phyloP scores from a whole-genome alignment of 2,329 filamentous ascomycete genomes.

The Rutstroemia sp. region DNA sequence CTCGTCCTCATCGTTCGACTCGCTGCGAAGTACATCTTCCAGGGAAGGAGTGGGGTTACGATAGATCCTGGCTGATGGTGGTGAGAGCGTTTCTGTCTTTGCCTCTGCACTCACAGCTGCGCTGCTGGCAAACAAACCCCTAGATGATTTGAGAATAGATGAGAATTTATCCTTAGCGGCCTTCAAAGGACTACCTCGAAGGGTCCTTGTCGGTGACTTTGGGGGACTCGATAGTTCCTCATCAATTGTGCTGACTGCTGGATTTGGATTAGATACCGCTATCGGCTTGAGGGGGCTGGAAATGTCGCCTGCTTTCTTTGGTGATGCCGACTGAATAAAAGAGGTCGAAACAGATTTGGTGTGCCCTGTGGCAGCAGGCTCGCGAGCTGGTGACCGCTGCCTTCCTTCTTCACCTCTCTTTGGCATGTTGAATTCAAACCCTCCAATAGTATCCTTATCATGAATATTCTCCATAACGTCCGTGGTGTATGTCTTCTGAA shows the following conservation, averaged over 20 bases:
- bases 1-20: constrained; percentile 27
- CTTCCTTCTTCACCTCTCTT: constrained; percentile 34
- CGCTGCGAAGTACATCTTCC: constrained; percentile 32
- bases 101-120: constrained; percentile 56
- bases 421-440: constrained; percentile 39
- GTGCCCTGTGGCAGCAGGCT: constrained; percentile 35
- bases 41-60: constrained; percentile 40
- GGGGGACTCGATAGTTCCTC: constrained; percentile 24
- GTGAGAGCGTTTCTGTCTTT: constrained; percentile 50
- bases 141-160: constrained; percentile 82
- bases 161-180: constrained; percentile 90
- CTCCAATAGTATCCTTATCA: constrained; percentile 41
- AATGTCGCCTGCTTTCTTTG: constrained; percentile 29
- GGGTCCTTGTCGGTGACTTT: constrained; percentile 49
- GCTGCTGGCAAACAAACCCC: constrained; percentile 76
- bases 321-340: constrained; percentile 45
- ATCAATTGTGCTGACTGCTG: constrained; percentile 44
- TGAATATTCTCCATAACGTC: constrained; percentile 53
- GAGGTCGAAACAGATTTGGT: constrained; percentile 59
- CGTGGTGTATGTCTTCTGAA: constrained; percentile 54
- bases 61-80: constrained; percentile 42
- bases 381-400: constrained; percentile 25
- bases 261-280: constrained; percentile 50
- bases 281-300: constrained; percentile 47
- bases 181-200: constrained; percentile 73